Percentiles rank a stretch among this genome's conserved stretches.
Evolutionary conservation across 164 flowering plant genomes (phyloP).

Genomic region (Chimonanthus salicifolius): DNA sequence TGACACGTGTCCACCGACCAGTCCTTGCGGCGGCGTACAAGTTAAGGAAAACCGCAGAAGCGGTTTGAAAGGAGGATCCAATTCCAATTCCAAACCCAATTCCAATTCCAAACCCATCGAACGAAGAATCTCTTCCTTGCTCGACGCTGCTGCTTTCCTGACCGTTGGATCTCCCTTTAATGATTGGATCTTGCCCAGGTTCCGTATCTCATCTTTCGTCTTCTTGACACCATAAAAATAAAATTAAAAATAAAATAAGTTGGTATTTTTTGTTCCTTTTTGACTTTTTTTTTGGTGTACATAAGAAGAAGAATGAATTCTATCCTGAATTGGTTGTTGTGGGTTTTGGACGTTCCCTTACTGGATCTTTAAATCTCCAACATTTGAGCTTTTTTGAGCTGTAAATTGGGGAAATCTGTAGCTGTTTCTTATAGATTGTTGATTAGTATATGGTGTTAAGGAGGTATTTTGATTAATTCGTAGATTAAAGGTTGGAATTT

Average conservation of each 20-base stretch:
- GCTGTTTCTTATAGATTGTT: not conserved
- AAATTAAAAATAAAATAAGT: too few relatives aligned
- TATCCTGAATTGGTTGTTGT: not conserved
- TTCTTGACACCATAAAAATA: not conserved
- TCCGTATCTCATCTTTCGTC: constrained; percentile 2
- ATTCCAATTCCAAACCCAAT: too few relatives aligned
- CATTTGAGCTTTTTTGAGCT: not conserved
- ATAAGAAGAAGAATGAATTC: too few relatives aligned
- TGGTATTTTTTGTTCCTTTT: too few relatives aligned
- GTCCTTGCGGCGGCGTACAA: too few relatives aligned
- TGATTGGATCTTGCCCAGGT: constrained; percentile 20
- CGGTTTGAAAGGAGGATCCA: too few relatives aligned
- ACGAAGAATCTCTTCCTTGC: not conserved
- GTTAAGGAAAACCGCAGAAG: too few relatives aligned
- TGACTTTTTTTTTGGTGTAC: not conserved
- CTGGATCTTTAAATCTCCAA: not conserved
- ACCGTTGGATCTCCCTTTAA: constrained; percentile 9
- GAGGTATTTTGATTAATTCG: not conserved
- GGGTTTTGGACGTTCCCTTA: not conserved
- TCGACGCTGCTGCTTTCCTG: constrained; percentile 6
- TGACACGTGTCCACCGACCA: too few relatives aligned
- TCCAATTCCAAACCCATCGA: too few relatives aligned
- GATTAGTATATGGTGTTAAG: not conserved
- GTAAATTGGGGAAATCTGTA: not conserved
- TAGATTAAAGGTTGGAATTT: constrained; percentile 1